These are phyloP conservation scores for Protomyces macrosporus DNA, from an alignment of 1,139 yeast species.

Conservation along the genomic window DNA sequence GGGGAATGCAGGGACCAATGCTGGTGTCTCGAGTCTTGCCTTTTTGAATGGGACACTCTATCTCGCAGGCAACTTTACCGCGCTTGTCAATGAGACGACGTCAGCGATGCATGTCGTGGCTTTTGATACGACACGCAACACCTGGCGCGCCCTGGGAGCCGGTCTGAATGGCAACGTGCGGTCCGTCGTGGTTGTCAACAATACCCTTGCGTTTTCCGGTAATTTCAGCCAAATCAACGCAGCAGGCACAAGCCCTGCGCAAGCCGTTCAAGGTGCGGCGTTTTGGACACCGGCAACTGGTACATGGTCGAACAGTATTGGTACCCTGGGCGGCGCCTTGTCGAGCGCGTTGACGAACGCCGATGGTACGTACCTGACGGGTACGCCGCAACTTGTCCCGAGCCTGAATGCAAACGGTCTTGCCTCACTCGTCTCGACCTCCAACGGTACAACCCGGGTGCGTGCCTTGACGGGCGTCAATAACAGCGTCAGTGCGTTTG, in stretches of 20 bases:
- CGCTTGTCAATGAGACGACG: constrained; percentile 36
- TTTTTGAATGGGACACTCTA: constrained; percentile 37
- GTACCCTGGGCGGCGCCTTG: constrained; percentile 3
- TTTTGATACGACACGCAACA: constrained; percentile 34
- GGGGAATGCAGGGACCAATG: constrained; percentile 43
- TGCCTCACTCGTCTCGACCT: constrained; percentile 15
- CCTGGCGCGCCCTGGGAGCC: constrained; percentile 34
- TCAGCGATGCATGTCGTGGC: constrained; percentile 35
- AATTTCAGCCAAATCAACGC: constrained; percentile 33
- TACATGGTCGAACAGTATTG: constrained; percentile 3
- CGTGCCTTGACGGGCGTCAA: not conserved
- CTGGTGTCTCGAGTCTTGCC: constrained; percentile 38
- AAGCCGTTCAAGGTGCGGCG: not conserved
- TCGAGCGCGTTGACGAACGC: not conserved
- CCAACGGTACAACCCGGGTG: constrained; percentile 4
- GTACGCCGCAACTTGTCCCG: constrained; percentile 20
- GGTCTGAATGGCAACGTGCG: constrained; percentile 36
- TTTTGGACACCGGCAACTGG: constrained; percentile 13
- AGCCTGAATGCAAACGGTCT: constrained; percentile 28
- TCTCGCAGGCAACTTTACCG: constrained; percentile 42
- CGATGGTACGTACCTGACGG: constrained; percentile 27
- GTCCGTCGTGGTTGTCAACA: constrained; percentile 35
- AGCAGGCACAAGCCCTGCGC: not conserved
- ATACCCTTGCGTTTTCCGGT: constrained; percentile 42
- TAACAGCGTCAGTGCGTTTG: not conserved